phyloP scores from a whole-genome alignment of 106 monocot species.

The Ottelia alismoides region DNA sequence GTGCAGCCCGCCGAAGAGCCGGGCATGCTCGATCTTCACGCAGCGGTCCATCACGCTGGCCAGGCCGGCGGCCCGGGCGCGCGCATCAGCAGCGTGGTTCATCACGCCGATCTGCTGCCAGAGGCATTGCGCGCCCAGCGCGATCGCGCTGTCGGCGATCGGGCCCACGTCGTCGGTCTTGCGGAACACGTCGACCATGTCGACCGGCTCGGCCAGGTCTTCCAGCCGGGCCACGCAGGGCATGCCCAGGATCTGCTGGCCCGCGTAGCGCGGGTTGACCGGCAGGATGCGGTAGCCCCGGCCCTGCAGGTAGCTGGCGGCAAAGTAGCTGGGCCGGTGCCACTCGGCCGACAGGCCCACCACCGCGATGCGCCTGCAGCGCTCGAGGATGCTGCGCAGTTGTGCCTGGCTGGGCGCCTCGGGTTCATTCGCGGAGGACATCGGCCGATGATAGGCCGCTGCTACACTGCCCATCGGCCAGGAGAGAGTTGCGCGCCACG shows the following conservation, averaged over 20 bases:
- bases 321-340: not conserved
- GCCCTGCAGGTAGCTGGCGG: not conserved
- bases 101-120: not conserved
- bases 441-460: too few species aligned
- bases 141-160: not conserved
- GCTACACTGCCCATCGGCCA: too few species aligned
- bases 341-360: not conserved
- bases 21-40: not conserved
- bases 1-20: too few species aligned
- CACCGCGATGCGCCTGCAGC: not conserved
- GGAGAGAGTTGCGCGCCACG: too few species aligned
- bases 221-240: not conserved
- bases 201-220: not conserved
- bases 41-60: not conserved
- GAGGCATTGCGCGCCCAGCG: not conserved
- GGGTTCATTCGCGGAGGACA: too few species aligned
- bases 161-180: not conserved
- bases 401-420: too few species aligned
- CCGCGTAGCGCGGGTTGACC: not conserved
- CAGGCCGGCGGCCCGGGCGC: not conserved
- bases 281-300: not conserved
- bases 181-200: not conserved
- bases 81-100: not conserved
- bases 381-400: too few species aligned
- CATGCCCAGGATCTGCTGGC: not conserved